These are phyloP conservation scores for Lobulomyces angularis DNA, from an alignment of 192 early-diverging fungal species.

Conservation along the genomic window DNA sequence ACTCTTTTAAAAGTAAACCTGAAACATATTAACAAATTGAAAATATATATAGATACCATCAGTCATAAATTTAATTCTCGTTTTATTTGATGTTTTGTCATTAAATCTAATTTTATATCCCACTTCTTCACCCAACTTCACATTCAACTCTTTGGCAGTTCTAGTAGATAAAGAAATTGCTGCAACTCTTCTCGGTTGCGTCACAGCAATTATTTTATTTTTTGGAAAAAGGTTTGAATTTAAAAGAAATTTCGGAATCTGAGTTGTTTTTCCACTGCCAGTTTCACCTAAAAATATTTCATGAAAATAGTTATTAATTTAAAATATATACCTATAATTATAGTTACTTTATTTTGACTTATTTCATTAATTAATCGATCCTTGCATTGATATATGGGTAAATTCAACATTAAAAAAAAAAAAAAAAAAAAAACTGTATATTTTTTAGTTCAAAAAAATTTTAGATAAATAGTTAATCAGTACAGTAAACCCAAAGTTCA, in stretches of 20 bases:
- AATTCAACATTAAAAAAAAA: no score
- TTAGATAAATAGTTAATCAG: no score
- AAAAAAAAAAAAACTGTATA: no score
- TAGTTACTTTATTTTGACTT: no score
- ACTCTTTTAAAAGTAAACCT: slow-evolving; percentile 86
- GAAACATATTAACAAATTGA: no score
- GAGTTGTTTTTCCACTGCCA: slow-evolving; percentile 68
- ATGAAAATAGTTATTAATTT: slow-evolving; percentile 5
- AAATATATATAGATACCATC: no score
- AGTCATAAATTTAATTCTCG: slow-evolving; percentile 86
- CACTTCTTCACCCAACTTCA: slow-evolving; percentile 55
- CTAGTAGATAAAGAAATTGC: slow-evolving; percentile 70
- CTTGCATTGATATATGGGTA: no score
- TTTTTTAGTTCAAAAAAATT: no score
- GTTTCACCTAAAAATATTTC: slow-evolving; percentile 11
- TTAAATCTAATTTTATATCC: slow-evolving; percentile 97
- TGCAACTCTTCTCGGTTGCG: slow-evolving; percentile 73
- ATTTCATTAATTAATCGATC: no score
- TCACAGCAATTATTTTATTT: slow-evolving; percentile 49
- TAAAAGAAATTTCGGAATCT: slow-evolving; percentile 69
- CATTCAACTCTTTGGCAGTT: slow-evolving; percentile 69
- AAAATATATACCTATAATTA: neutral
- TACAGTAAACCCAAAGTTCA: no score
- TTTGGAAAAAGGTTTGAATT: slow-evolving; percentile 15
- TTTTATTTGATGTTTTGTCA: slow-evolving; percentile 64